Percentiles rank a stretch among this genome's conserved stretches.
These are phyloP conservation scores for Ustilago shanxiensis DNA, from an alignment of 1,284 basidiomycete species.

Conservation along the genomic window DNA sequence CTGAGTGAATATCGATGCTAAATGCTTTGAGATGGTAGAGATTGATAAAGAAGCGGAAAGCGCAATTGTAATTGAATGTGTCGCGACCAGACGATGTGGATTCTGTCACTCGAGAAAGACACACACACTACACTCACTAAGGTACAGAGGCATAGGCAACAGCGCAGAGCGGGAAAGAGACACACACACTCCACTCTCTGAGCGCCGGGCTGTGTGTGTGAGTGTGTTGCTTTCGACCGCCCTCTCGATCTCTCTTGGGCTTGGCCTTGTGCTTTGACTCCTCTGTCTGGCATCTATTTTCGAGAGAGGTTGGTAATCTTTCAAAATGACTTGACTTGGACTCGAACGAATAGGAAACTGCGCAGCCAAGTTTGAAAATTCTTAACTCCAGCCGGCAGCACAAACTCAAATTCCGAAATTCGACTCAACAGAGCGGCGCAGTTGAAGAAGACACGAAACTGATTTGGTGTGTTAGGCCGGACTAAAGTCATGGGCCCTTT, in stretches of 20 bases:
- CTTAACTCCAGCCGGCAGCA: constrained; percentile 2
- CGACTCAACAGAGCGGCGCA: constrained; percentile 2
- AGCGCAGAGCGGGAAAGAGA: no score
- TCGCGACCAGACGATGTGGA: constrained; percentile 34
- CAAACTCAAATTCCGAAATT: constrained; percentile 11
- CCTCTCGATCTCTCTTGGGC: constrained; percentile 30
- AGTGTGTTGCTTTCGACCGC: neutral
- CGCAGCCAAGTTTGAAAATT: constrained; percentile 3
- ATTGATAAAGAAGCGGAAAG: constrained; percentile 9
- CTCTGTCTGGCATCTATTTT: constrained; percentile 9
- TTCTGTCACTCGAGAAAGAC: constrained; percentile 12
- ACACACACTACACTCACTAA: no score
- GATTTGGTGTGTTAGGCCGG: constrained; percentile 16
- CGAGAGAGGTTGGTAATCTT: constrained; percentile 9
- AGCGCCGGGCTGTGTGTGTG: constrained; percentile 1
- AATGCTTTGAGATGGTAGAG: constrained; percentile 31
- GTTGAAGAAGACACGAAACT: no score
- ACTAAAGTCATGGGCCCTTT: neutral
- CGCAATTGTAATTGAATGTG: neutral
- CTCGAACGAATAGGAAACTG: constrained; percentile 5
- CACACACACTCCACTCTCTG: constrained; percentile 2
- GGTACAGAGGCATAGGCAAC: no score
- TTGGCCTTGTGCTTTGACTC: constrained; percentile 12
- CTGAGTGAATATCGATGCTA: constrained; percentile 5
- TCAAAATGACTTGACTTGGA: neutral